These are phyloP conservation scores for Saturnispora kantuleensis DNA, from an alignment of 805 yeast species.

Conservation along the genomic window DNA sequence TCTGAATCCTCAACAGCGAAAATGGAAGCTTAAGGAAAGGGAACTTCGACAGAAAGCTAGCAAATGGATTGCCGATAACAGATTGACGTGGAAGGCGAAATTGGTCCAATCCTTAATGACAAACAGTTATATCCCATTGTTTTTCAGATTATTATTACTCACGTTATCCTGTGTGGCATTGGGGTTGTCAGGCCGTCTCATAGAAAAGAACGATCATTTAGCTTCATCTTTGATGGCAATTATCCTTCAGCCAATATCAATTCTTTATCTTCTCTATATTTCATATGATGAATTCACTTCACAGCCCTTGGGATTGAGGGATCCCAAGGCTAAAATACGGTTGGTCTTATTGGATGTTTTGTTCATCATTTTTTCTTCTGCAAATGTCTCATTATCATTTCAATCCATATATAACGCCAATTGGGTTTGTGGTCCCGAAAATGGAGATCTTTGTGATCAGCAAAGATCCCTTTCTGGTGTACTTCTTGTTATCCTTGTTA, in stretches of 20 bases:
- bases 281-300: conserved; percentile 88
- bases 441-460: conserved; percentile 54
- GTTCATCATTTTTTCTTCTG: conserved; percentile 81
- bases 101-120: conserved; percentile 50
- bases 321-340: conserved; percentile 75
- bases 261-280: conserved; percentile 69
- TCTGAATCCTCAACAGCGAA: conserved; percentile 9
- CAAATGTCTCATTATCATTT: conserved; percentile 78
- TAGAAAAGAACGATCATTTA: conserved; percentile 47
- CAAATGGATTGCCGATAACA: conserved; percentile 55
- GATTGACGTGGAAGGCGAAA: conserved; percentile 55
- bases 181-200: conserved; percentile 57
- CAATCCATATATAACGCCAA: conserved; percentile 68
- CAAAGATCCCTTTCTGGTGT: conserved; percentile 75
- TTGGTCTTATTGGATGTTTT: conserved; percentile 73
- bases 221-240: conserved; percentile 92
- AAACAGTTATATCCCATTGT: conserved; percentile 74
- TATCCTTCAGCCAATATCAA: conserved; percentile 69
- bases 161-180: conserved; percentile 57
- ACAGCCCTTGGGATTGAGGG: conserved; percentile 82
- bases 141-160: conserved; percentile 53
- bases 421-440: conserved; percentile 59
- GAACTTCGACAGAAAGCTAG: conserved; percentile 48
- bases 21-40: conserved; percentile 11
- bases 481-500: conserved; percentile 58